Evolutionary conservation across 805 yeast genomes (phyloP), one percentile per base, ranked within the genome.

Genomic region (Metschnikowia vanudenii): DNA sequence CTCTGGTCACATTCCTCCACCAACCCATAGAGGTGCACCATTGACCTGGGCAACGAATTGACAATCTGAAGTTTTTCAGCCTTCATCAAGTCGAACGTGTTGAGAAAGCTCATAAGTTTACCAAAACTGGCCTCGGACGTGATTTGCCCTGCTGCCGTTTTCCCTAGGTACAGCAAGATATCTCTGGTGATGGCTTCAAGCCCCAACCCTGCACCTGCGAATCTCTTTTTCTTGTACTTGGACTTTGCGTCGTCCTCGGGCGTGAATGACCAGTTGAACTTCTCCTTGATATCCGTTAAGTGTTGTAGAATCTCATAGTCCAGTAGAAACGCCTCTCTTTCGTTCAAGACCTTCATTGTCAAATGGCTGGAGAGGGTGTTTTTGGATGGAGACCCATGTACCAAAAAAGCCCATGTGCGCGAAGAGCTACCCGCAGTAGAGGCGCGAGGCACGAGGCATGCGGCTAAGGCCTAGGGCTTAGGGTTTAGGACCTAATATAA

Each of bases 1-100:
- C 99, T 74, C 51, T 80, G 82, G 55, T 92, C 99, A 64, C 96
- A 92, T 61, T 94, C 98, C 61, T 92, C 99, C 1, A 92, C 81
- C 24, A 92, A 69, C 0, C 94, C 76, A 61, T 82, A 89, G 42
- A 92, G 71, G 31, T 80, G 84, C 11, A 91, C 97, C 73, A 88
- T 69, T 4, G 88, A 80, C 38, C 84, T 72, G 1, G 99, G 99
- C 24, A 88, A 74, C 7, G 82, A 73, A 62, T 92, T 91, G 46
- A 91, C 76, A 33, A 92, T 79, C 66, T 92, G 97, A 34, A 92
- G 69, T 54, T 83, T 81, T 60, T 92, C 99, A 20, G 87, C 82
- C 63, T 88, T 87, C 67, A 85, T 90, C 44, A 92, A 69, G 24
- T 75, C 76, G 50, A 76, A 82, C 29, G 68, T 55, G 48, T 78